Base-by-base conservation (phyloP, 2,329 filamentous ascomycete species). In the Hymenoscyphus salicellus region DNA sequence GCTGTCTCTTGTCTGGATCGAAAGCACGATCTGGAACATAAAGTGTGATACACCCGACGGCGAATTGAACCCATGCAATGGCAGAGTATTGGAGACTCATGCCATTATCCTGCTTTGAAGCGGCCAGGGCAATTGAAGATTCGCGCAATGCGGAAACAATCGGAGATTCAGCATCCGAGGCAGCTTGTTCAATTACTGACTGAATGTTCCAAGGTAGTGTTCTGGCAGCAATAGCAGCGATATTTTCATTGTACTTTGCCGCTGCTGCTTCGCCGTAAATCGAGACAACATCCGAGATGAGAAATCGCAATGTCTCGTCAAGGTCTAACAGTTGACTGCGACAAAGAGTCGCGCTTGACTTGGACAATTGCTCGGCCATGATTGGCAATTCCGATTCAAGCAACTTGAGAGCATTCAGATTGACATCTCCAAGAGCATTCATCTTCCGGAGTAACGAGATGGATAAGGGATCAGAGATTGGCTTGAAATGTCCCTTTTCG, bases 1-100 rank as follows among this genome's bases (percentile, higher is more conserved):
- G 80, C 5, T 86, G 84, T 60, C 84, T 81, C 64, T 88, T 80
- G 65, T 88, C 85, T 1, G 95, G 95, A 75, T 99, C 95, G 72
- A 94, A 95, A 3, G 90, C 84, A 69, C 89, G 88, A 75, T 96
- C 89, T 0, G 96, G 93, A 2, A 98, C 87, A 73, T 94, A 97
- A 2, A 97, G 82, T 67, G 85, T 85, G 58, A 98, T 81, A 46
- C 89, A 86, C 17, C 89, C 88, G 23, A 93, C 78, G 1, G 91
- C 89, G 66, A 97, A 87, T 60, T 89, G 83, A 32, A 93, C 82
- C 86, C 93, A 95, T 5, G 90, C 89, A 26, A 89, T 77, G 23
- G 86, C 83, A 23, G 82, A 78, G 60, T 77, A 74, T 60, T 69
- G 70, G 43, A 76, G 72, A 10, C 72, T 20, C 30, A 36, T 33